phyloP scores from a whole-genome alignment of 768 basidiomycete species.

The Boletus fagicola region DNA sequence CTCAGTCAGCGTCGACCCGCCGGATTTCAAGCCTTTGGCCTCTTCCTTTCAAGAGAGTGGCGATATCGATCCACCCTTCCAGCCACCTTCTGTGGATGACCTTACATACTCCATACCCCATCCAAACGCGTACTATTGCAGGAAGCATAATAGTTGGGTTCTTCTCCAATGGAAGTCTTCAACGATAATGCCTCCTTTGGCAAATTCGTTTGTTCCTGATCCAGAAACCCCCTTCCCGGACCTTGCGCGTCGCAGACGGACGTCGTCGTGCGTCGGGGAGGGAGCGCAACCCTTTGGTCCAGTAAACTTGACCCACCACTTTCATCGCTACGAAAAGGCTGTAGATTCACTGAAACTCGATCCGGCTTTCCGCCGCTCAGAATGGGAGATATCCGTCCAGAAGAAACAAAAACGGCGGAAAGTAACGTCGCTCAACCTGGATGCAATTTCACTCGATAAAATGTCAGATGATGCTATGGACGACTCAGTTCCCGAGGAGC shows the following conservation, averaged over 20 bases:
- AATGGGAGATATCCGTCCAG: slow-evolving; percentile 55
- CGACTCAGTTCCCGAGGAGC: slow-evolving; percentile 33
- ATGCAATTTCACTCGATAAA: slow-evolving; percentile 20
- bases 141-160: slow-evolving; percentile 81
- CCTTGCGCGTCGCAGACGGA: slow-evolving; percentile 45
- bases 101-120: slow-evolving; percentile 72
- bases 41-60: slow-evolving; percentile 24
- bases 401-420: slow-evolving; percentile 57
- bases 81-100: slow-evolving; percentile 58
- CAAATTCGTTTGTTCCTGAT: slow-evolving; percentile 47
- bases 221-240: slow-evolving; percentile 53
- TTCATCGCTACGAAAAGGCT: slow-evolving; percentile 69
- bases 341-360: slow-evolving; percentile 68
- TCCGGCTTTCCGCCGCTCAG: slow-evolving; percentile 55
- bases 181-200: slow-evolving; percentile 57
- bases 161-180: slow-evolving; percentile 70
- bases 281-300: slow-evolving; percentile 45
- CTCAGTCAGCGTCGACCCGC: slow-evolving; percentile 47
- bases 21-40: slow-evolving; percentile 29
- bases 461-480: slow-evolving; percentile 33
- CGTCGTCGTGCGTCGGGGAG: slow-evolving; percentile 53
- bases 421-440: slow-evolving; percentile 40
- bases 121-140: slow-evolving; percentile 80
- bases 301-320: slow-evolving; percentile 73
- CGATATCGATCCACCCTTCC: slow-evolving; percentile 15